A percentile compares a stretch with the other conserved stretches of the same genome.
phyloP scores from a whole-genome alignment of 805 yeast species.

The Saccharomycopsis schoenii region DNA sequence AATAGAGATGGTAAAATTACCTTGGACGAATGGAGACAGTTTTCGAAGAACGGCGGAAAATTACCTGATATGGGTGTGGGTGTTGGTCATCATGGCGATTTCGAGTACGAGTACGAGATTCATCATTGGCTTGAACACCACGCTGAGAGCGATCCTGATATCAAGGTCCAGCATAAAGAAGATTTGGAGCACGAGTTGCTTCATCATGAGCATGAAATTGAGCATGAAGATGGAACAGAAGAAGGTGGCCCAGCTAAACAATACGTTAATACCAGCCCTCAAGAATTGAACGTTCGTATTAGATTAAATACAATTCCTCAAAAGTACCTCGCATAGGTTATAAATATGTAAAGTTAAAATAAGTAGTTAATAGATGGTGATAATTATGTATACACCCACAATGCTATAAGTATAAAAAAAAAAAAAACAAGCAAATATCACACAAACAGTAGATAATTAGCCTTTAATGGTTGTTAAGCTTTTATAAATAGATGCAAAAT shows the following conservation, averaged over 20 bases:
- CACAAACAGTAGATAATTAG: not conserved
- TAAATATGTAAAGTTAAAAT: not conserved
- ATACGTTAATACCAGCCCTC: conserved; percentile 28
- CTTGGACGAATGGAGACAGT: conserved; percentile 60
- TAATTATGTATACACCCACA: not conserved
- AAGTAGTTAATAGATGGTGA: not conserved
- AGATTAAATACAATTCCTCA: conserved; percentile 29
- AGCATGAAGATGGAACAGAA: conserved; percentile 31
- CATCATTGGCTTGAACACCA: conserved; percentile 90
- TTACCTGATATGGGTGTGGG: conserved; percentile 92
- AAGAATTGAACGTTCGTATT: conserved; percentile 32
- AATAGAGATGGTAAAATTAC: conserved; percentile 57
- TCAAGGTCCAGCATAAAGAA: conserved; percentile 70
- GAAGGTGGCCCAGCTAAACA: conserved; percentile 29
- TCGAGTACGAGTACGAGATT: conserved; percentile 85
- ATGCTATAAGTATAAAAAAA: not conserved
- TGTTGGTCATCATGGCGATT: conserved; percentile 79
- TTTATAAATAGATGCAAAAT: too few relatives aligned
- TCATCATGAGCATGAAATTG: conserved; percentile 81
- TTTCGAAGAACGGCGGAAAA: conserved; percentile 50
- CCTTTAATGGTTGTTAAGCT: too few relatives aligned
- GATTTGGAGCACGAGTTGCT: conserved; percentile 80
- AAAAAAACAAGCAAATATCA: not conserved
- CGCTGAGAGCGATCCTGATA: conserved; percentile 72
- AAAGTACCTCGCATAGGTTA: conserved; percentile 22